These are phyloP conservation scores for Tephrocybe sp. DNA, from an alignment of 768 basidiomycete genomes.

Conservation along the genomic window DNA sequence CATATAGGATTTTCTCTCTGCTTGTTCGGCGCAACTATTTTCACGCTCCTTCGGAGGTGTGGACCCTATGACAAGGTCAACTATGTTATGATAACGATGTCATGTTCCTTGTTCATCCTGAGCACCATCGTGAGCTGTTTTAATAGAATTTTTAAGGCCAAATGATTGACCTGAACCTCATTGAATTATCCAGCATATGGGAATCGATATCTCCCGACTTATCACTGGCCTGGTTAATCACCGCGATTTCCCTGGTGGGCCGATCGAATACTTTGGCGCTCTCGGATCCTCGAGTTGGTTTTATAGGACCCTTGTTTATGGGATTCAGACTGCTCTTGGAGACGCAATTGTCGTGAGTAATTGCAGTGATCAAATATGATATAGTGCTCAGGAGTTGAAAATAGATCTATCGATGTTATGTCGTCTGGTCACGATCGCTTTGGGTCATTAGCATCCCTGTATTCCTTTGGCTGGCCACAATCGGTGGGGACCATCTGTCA, in stretches of 20 bases:
- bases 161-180: no score
- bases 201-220: constrained; percentile 2
- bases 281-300: not conserved
- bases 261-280: constrained; percentile 1
- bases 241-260: not conserved
- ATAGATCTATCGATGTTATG: constrained; percentile 5
- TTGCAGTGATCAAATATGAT: not conserved
- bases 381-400: not conserved
- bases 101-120: not conserved
- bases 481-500: not conserved
- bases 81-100: not conserved
- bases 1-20: constrained; percentile 1
- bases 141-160: no score
- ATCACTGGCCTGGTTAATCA: not conserved
- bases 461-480: constrained; percentile 1
- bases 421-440: not conserved
- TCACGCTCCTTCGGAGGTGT: not conserved
- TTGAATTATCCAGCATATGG: constrained; percentile 1
- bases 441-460: constrained; percentile 2
- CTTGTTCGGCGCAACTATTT: constrained; percentile 1
- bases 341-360: constrained; percentile 3
- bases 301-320: not conserved
- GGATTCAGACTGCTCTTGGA: not conserved
- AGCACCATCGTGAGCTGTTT: not conserved
- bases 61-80: not conserved